Evolutionary conservation across 2,329 filamentous ascomycete species (phyloP), one percentile per base, ranked within the genome.

Genomic region (Diaporthe velutina): DNA sequence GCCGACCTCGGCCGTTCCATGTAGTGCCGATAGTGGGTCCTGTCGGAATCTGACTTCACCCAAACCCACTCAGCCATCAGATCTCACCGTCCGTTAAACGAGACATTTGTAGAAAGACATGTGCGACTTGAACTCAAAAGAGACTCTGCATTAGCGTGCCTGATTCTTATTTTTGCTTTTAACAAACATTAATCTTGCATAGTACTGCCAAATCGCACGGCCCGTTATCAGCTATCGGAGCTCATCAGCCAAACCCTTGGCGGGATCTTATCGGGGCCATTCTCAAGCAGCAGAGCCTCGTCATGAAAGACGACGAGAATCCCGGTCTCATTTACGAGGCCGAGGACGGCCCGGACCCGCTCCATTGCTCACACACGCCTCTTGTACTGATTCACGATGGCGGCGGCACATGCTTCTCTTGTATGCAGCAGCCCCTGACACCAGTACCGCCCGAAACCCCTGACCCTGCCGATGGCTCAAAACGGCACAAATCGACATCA

Each of bases 301-400:
- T 35, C 19, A 75, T 75, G 74, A 40, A 33, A n/a, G 71, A 70
- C 2, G 54, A 64, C 25, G 72, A 71, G 17, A 76, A 76, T 17
- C 75, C 75, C 19, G 33, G 70, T 8, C 70, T 76, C 28, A 50
- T 76, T 40, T 76, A 66, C 42, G 68, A 75, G 13, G 57, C 73
- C 19, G 70, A 75, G 45, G 75, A 76, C 25, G 74, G 74, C 19
- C 52, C 67, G 19, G 55, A 74, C 48, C 50, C 60, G 12, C 52
- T 38, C 0, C 25, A 50, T 7, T 66, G 38, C 30, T 70, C 73
- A 15, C 40, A 72, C 3, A 33, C 64, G 2, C 89, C 90, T 2
- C 82, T 90, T 61, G 83, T 92, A 74, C 85, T 92, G 57, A 83
- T 91, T 52, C 90, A 92, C 81, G 90, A 92, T 76, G 90, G 90